Evolutionary conservation across 176 grass and related monocot genomes (phyloP), one percentile per base, ranked within the genome.

Genomic region (Poa annua): DNA sequence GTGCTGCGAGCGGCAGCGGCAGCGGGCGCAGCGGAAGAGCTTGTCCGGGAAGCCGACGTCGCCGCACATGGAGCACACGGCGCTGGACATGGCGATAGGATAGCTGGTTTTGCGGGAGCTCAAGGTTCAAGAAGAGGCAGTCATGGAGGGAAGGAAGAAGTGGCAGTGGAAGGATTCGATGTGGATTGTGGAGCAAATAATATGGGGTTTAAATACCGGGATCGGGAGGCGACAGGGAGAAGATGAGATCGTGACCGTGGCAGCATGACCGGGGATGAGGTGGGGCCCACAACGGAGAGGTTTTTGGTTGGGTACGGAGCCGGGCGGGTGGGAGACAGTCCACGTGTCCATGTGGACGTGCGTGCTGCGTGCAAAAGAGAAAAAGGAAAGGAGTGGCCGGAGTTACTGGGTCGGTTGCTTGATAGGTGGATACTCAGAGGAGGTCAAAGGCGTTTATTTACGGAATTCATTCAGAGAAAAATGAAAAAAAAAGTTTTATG

Each of bases 31-130:
- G 68, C 85, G 89, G 89, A 99, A 99, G 76, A 99, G 91, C 83
- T 99, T 99, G 68, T 99, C 96, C 21, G 89, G 83, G 89, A 99
- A 99, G 29, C 96, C 96, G 66, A 99, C 77, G 87, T 99, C 96
- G 50, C 96, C 96, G 85, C 96, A 99, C 96, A 99, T 99, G 82
- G 93, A 86, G 73, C 96, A 99, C 15, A 96, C 92, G 10, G 72
- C 75, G 84, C 80, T 62, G 20, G 64, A 71, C 73, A 64, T 78
- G 9, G 83, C 65, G 59, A 29, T 29, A 29, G 29, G 29, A 29
- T 29, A 69, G 39, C 68, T 44, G 26, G n/a, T 51, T 5, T 22
- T 61, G 77, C 45, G 59, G 32, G 19, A 73, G 21, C 38, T 17
- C 19, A 29, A 66, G 48, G 4, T 5, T 50, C 48, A 16, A 7